A percentile compares a stretch with the other conserved stretches of the same genome.
Evolutionary conservation across 208 protist genomes (phyloP).

Genomic region (Crithidia brevicula): DNA sequence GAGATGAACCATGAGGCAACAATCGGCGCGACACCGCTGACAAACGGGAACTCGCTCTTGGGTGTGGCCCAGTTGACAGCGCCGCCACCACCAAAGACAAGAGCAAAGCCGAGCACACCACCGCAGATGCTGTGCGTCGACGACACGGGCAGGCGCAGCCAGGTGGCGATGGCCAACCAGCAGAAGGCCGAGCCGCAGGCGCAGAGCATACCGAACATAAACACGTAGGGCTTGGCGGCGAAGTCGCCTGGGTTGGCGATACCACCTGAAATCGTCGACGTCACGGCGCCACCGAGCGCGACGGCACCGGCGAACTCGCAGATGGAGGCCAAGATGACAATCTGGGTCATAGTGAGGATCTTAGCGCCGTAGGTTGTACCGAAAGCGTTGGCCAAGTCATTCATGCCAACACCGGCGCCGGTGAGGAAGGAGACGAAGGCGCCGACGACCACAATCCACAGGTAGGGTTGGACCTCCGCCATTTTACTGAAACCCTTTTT

Average conservation of each 20-base stretch:
- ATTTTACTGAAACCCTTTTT: constrained; percentile 20
- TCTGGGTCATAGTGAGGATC: constrained; percentile 75
- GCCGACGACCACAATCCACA: constrained; percentile 74
- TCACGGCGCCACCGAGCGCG: constrained; percentile 54
- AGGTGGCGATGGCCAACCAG: constrained; percentile 60
- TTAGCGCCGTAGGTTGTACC: constrained; percentile 73
- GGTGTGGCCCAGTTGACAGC: constrained; percentile 49
- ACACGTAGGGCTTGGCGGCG: constrained; percentile 50
- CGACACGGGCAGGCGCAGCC: constrained; percentile 52
- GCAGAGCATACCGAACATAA: constrained; percentile 81
- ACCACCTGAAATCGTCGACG: constrained; percentile 58
- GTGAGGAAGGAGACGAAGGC: constrained; percentile 68
- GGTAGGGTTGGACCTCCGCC: constrained; percentile 40
- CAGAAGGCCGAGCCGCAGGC: constrained; percentile 41
- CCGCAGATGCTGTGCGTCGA: constrained; percentile 66
- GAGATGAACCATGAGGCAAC: constrained; percentile 68
- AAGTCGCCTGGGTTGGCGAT: constrained; percentile 55
- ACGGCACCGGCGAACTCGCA: constrained; percentile 79
- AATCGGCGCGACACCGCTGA: constrained; percentile 59
- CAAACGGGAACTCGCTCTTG: constrained; percentile 56
- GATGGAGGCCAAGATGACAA: constrained; percentile 70
- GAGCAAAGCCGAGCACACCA: constrained; percentile 66
- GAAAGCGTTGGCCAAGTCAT: constrained; percentile 91
- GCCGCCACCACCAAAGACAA: constrained; percentile 57
- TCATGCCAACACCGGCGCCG: constrained; percentile 73